Evolutionary conservation across 768 basidiomycete genomes (phyloP).

Genomic region (Wakefieldia striispora): DNA sequence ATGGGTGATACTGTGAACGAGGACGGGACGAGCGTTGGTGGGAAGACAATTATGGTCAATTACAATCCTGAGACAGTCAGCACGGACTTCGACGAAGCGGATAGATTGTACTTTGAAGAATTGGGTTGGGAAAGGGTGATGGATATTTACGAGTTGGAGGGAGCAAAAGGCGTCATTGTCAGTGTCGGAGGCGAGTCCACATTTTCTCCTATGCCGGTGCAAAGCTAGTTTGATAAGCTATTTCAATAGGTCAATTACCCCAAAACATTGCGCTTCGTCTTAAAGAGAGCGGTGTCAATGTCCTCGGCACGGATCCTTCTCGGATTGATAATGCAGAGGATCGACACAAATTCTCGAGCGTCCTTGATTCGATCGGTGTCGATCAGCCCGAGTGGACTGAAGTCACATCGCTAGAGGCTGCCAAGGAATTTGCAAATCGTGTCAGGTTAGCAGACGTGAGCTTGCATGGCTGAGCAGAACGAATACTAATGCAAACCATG

Average conservation of each 20-base stretch:
- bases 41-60: conserved; percentile 98
- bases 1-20: conserved; percentile 52
- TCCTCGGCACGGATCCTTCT: conserved; percentile 93
- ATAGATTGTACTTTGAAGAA: conserved; percentile 97
- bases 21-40: conserved; percentile 29
- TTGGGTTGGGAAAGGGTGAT: conserved; percentile 97
- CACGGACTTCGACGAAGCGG: conserved; percentile 99
- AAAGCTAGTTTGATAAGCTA: neutral
- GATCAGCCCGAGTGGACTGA: conserved; percentile 98
- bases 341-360: conserved; percentile 97
- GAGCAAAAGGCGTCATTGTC: conserved; percentile 90
- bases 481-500: neutral
- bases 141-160: conserved; percentile 98
- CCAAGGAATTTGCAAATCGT: conserved; percentile 85
- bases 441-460: conserved; percentile 50
- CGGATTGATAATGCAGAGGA: conserved; percentile 98
- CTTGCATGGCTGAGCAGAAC: neutral
- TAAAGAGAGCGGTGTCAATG: conserved; percentile 86
- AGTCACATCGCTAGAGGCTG: conserved; percentile 82
- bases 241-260: conserved; percentile 80
- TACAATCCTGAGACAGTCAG: conserved; percentile 99
- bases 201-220: neutral
- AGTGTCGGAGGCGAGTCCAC: conserved; percentile 82
- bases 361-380: conserved; percentile 91
- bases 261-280: conserved; percentile 98